Base-by-base conservation (phyloP, 768 basidiomycete species). In the Cubamyces sp. region DNA sequence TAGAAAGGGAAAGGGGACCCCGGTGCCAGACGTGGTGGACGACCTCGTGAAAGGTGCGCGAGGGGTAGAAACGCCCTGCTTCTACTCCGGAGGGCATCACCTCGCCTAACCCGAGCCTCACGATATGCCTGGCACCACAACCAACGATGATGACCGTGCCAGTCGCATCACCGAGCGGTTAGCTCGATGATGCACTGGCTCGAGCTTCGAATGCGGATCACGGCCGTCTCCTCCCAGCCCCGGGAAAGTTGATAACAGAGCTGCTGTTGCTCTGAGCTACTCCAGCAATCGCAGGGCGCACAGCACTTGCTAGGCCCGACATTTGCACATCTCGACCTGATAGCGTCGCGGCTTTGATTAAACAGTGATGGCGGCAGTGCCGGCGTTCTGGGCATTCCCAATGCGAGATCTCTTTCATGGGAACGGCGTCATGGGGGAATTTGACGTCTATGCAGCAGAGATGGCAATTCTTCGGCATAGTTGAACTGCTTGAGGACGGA, bases 1-100 rank as follows among this genome's bases (percentile, higher is more conserved):
- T 40, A 37, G 49, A 45, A 43, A 15, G 41, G 45, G 49, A 45
- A 51, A 15, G 41, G 45, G 54, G 54, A 30, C 34, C 52, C 58
- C 45, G 54, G 19, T 48, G 45, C 54, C 54, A 56, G 63, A 60
- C 54, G 63, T 51, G 49, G 54, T 64, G 63, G 54, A 56, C 58
- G 58, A 60, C 63, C 58, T 64, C 49, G 58, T 55, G 49, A 56
- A 60, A 60, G 63, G 63, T 60, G 58, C 57, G 63, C 48, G 41
- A 40, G 23, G 26, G 39, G 19, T 2, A 28, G 12, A 28, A 42
- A 21, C 18, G 14, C 50, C 23, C 51, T 11, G 23, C 23, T 7
- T 12, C 19, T 16, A 40, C n/a, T 40, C 34, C 45, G 45, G 19
- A 46, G 45, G 11, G 23, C 45, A 46, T 46, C 45, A 46, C 23